phyloP scores from a whole-genome alignment of 1,284 basidiomycete genomes.

The Mycosarcoma mackinlayi region DNA sequence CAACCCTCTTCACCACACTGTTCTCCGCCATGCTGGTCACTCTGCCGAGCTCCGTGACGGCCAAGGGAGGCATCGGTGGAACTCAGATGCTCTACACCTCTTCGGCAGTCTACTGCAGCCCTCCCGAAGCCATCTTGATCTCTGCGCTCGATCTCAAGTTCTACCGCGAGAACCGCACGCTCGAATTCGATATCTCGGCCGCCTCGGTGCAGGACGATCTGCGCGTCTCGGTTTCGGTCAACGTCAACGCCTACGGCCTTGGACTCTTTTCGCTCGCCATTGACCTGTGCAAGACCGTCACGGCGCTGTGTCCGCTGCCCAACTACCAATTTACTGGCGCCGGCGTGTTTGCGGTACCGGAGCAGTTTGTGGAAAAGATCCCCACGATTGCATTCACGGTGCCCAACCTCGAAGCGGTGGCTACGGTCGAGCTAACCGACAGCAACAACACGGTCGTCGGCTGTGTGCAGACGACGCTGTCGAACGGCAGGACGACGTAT shows the following conservation, averaged over 20 bases:
- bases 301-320: constrained; percentile 64
- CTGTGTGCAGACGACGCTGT: constrained; percentile 88
- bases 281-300: constrained; percentile 61
- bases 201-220: constrained; percentile 54
- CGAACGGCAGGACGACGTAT: constrained; percentile 86
- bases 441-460: constrained; percentile 79
- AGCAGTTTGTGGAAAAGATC: constrained; percentile 72
- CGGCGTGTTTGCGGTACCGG: constrained; percentile 80
- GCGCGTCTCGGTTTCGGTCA: constrained; percentile 45
- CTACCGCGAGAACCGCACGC: constrained; percentile 58
- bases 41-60: constrained; percentile 5
- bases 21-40: constrained; percentile 6
- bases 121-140: constrained; percentile 61
- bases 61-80: constrained; percentile 29
- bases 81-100: constrained; percentile 54
- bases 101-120: constrained; percentile 63
- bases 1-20: constrained; percentile 7
- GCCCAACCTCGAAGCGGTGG: constrained; percentile 91
- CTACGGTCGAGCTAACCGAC: constrained; percentile 80
- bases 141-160: constrained; percentile 56
- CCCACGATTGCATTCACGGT: constrained; percentile 85
- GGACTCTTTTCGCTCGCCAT: constrained; percentile 60
- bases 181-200: constrained; percentile 64
- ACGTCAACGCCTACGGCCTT: constrained; percentile 65
- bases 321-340: constrained; percentile 70